These are phyloP conservation scores for Saccharomycopsis crataegensis DNA, from an alignment of 1,139 yeast species.

Conservation along the genomic window DNA sequence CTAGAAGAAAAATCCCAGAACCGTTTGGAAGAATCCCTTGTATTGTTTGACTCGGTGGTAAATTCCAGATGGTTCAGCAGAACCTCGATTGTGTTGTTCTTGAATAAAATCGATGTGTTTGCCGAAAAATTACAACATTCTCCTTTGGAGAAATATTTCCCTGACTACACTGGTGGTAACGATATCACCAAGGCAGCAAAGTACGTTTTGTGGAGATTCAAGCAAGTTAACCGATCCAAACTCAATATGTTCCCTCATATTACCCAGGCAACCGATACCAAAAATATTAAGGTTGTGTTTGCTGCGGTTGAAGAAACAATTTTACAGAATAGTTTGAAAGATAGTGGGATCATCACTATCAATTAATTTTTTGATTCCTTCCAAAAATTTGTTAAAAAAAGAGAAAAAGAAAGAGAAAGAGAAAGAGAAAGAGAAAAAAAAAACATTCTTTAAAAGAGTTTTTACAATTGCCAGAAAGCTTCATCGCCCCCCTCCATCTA, in stretches of 20 bases:
- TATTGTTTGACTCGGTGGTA: conserved; percentile 81
- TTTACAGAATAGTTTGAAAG: conserved; percentile 74
- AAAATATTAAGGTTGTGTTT: conserved; percentile 79
- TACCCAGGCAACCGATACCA: conserved; percentile 92
- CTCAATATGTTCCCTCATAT: conserved; percentile 82
- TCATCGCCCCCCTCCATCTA: too few relatives aligned
- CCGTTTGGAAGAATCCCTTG: conserved; percentile 77
- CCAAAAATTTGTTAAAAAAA: too few relatives aligned
- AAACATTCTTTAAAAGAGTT: too few relatives aligned
- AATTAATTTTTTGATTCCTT: neutral
- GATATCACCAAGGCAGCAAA: conserved; percentile 92
- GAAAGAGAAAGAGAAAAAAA: too few relatives aligned
- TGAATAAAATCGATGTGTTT: conserved; percentile 85
- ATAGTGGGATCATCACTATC: conserved; percentile 54
- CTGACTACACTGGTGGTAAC: conserved; percentile 84
- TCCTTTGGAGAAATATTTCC: conserved; percentile 78
- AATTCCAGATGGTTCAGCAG: conserved; percentile 93
- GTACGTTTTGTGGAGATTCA: conserved; percentile 85
- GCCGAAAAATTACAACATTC: conserved; percentile 78
- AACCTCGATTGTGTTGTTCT: conserved; percentile 75
- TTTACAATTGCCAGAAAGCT: too few relatives aligned
- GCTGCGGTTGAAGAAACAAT: conserved; percentile 90
- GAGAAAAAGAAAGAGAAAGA: too few relatives aligned
- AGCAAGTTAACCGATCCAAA: conserved; percentile 76
- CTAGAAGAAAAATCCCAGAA: conserved; percentile 76